Percentiles rank a stretch among this genome's conserved stretches.
phyloP scores from a whole-genome alignment of 768 basidiomycete species.

The Leccinum subgranulosum region DNA sequence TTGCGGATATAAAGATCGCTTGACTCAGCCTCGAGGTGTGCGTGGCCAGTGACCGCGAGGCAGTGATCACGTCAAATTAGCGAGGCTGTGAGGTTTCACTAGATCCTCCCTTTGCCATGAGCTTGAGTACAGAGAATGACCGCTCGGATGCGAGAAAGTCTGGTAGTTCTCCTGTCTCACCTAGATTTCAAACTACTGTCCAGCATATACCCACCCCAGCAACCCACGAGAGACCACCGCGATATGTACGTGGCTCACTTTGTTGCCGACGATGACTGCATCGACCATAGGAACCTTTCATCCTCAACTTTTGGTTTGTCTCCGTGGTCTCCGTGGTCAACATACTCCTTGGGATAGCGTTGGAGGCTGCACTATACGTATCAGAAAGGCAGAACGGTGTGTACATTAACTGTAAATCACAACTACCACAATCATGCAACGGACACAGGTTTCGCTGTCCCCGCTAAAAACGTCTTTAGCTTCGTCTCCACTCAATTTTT shows the following conservation, averaged over 20 bases:
- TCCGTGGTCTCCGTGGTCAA: constrained; percentile 40
- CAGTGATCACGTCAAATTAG: background rate
- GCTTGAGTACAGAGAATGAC: background rate
- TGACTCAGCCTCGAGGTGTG: no score
- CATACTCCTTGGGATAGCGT: constrained; percentile 28
- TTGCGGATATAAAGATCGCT: no score
- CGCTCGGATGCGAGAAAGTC: background rate
- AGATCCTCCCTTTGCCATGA: constrained; percentile 2
- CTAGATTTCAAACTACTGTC: constrained; percentile 42
- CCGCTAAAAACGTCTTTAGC: constrained; percentile 45
- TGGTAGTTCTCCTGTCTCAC: constrained; percentile 20
- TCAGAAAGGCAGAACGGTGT: constrained; percentile 18
- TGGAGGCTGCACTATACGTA: constrained; percentile 13
- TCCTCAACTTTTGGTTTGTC: constrained; percentile 38
- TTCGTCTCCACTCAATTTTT: constrained; percentile 45
- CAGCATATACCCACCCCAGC: constrained; percentile 49
- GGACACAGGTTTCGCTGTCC: constrained; percentile 51
- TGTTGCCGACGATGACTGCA: background rate
- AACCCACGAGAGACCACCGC: constrained; percentile 33
- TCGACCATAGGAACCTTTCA: constrained; percentile 25
- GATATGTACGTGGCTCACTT: constrained; percentile 38
- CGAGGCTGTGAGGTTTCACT: background rate
- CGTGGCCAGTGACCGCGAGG: no score
- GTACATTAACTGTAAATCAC: background rate
- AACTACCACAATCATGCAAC: background rate